phyloP scores from a whole-genome alignment of 306 rosid species.

The Comarum palustre region DNA sequence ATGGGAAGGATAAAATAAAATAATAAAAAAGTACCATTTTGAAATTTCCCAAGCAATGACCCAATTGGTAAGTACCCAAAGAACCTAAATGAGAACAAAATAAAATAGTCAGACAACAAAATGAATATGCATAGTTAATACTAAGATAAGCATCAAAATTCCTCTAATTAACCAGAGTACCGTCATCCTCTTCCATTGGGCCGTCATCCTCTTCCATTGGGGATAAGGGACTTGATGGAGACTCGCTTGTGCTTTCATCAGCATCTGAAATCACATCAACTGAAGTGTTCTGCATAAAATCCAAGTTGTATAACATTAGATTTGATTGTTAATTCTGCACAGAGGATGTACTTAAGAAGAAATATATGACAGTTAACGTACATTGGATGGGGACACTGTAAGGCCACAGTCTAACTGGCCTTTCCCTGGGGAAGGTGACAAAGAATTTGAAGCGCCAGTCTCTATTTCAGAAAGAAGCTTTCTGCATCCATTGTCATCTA shows the following conservation, averaged over 20 bases:
- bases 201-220: conserved; percentile 50
- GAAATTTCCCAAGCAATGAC: conserved; percentile 31
- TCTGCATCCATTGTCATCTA: conserved; percentile 28
- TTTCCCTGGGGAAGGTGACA: conserved; percentile 32
- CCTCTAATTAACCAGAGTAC: conserved; percentile 31
- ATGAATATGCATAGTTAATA: conserved; percentile 15
- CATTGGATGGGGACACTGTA: conserved; percentile 49
- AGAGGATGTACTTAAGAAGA: conserved; percentile 13
- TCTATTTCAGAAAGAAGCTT: conserved; percentile 27
- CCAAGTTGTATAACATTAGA: neutral
- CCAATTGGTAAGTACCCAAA: conserved; percentile 36
- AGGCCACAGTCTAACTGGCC: conserved; percentile 39
- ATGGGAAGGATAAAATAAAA: neutral
- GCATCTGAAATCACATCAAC: conserved; percentile 51
- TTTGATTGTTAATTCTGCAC: conserved; percentile 11
- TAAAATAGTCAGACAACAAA: conserved; percentile 27
- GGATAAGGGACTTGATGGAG: conserved; percentile 56
- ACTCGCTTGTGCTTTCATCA: conserved; percentile 44
- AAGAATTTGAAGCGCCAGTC: conserved; percentile 29
- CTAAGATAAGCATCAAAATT: conserved; percentile 19
- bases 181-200: conserved; percentile 21
- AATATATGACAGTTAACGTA: conserved; percentile 35
- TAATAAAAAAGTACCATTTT: conserved; percentile 55
- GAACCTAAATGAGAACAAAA: conserved; percentile 53
- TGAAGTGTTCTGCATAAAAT: conserved; percentile 48